Percentiles rank a stretch among this genome's conserved stretches.
These are phyloP conservation scores for Gaultheria prostrata DNA, from an alignment of 148 eudicot genomes.

Conservation along the genomic window DNA sequence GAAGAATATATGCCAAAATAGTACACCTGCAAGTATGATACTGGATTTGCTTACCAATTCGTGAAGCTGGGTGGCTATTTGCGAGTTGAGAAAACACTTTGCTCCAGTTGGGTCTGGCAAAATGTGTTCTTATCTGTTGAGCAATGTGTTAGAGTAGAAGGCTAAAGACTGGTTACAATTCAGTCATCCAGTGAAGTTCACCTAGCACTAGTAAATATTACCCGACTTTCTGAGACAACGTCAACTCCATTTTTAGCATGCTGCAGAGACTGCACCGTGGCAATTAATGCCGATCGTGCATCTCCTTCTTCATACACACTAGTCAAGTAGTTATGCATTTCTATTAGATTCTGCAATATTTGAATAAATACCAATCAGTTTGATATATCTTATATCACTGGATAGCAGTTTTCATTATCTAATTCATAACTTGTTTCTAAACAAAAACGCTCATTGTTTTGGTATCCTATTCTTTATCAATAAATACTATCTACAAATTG, in stretches of 20 bases:
- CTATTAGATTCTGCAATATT: slow-evolving; percentile 66
- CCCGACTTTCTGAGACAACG: slow-evolving; percentile 90
- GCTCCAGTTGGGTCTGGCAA: slow-evolving; percentile 99
- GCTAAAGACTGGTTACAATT: slow-evolving; percentile 5
- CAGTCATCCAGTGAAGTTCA: neutral
- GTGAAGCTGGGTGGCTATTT: slow-evolving; percentile 38
- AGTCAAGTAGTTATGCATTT: slow-evolving; percentile 94
- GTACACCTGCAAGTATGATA: neutral
- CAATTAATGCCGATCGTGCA: slow-evolving; percentile 94
- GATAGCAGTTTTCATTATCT: slow-evolving; percentile 2
- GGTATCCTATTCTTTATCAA: neutral
- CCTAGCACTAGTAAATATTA: slow-evolving; percentile 21
- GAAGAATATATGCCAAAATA: neutral
- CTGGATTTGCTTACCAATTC: slow-evolving; percentile 52
- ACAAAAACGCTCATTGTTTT: neutral
- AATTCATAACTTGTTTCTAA: neutral
- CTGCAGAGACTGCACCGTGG: slow-evolving; percentile 89
- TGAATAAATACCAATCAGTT: slow-evolving; percentile 2
- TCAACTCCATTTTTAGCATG: slow-evolving; percentile 97
- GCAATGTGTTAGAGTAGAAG: neutral
- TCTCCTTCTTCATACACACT: slow-evolving; percentile 98
- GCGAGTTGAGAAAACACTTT: slow-evolving; percentile 66
- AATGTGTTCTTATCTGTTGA: slow-evolving; percentile 84
- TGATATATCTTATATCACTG: neutral
- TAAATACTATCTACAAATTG: neutral